Percentiles rank a stretch among this genome's conserved stretches.
Evolutionary conservation across 768 basidiomycete species (phyloP).

Genomic region (Boletus edulis): DNA sequence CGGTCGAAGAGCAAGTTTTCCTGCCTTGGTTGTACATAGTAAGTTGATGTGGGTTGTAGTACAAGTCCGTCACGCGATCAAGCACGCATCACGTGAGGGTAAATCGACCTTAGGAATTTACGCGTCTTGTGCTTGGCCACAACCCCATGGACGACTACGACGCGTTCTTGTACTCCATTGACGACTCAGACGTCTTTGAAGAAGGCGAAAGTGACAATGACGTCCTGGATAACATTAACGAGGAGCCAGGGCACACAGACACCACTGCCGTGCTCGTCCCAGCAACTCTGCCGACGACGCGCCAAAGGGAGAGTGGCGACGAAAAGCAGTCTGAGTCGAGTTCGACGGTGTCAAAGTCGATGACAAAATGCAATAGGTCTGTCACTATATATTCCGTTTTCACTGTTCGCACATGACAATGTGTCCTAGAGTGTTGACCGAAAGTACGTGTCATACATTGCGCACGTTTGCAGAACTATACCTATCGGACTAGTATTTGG

Average conservation of each 20-base stretch:
- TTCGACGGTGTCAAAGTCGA: background rate
- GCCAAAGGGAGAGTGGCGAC: background rate
- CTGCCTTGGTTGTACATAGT: too few species aligned
- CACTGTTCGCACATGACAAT: background rate
- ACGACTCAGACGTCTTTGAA: slow-evolving; percentile 8
- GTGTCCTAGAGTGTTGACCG: slow-evolving; percentile 18
- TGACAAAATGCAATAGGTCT: slow-evolving; percentile 16
- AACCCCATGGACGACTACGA: slow-evolving; percentile 25
- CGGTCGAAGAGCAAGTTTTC: too few species aligned
- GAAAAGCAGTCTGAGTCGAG: background rate
- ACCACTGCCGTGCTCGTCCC: slow-evolving; percentile 15
- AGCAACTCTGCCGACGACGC: slow-evolving; percentile 9
- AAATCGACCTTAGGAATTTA: too few species aligned
- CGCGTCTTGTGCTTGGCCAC: background rate
- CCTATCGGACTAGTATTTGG: slow-evolving; percentile 56
- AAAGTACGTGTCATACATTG: slow-evolving; percentile 18
- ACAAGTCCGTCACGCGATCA: too few species aligned
- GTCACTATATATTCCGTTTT: background rate
- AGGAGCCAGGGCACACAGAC: slow-evolving; percentile 11
- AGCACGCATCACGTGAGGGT: too few species aligned
- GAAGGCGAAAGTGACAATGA: slow-evolving; percentile 20
- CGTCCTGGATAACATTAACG: slow-evolving; percentile 22
- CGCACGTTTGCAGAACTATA: background rate
- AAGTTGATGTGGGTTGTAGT: too few species aligned
- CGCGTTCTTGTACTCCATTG: slow-evolving; percentile 21